Percentiles rank a stretch among this genome's conserved stretches.
phyloP scores from a whole-genome alignment of 2,329 filamentous ascomycete species.

The Aspergillus melleus region DNA sequence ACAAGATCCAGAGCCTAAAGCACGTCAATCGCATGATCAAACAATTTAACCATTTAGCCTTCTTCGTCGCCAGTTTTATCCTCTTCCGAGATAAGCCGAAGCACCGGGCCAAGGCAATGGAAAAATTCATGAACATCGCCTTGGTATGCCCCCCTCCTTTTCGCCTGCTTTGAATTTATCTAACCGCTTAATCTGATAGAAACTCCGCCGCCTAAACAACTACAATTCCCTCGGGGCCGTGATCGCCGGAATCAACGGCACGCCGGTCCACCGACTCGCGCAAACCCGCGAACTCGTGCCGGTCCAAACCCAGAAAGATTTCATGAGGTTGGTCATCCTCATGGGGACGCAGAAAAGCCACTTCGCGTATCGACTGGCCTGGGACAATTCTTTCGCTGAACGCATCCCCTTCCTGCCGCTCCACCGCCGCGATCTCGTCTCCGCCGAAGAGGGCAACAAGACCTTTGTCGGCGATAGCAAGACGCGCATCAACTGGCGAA shows the following conservation, averaged over 20 bases:
- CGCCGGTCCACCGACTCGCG: slow-evolving; percentile 76
- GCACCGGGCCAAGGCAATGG: slow-evolving; percentile 84
- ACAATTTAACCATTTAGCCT: slow-evolving; percentile 84
- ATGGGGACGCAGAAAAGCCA: slow-evolving; percentile 94
- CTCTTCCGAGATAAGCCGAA: slow-evolving; percentile 93
- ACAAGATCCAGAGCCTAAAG: slow-evolving; percentile 68
- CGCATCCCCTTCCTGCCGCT: slow-evolving; percentile 92
- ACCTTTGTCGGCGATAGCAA: slow-evolving; percentile 76
- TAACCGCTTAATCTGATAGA: slow-evolving; percentile 42
- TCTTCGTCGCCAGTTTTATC: slow-evolving; percentile 80
- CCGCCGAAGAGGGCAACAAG: slow-evolving; percentile 86
- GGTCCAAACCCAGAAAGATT: slow-evolving; percentile 72
- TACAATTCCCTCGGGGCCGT: slow-evolving; percentile 96
- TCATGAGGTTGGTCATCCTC: slow-evolving; percentile 81
- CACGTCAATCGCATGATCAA: slow-evolving; percentile 94
- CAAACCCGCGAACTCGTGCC: slow-evolving; percentile 78
- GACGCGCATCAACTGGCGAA: slow-evolving; percentile 92
- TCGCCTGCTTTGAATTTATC: neutral
- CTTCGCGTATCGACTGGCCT: slow-evolving; percentile 92
- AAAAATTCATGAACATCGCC: slow-evolving; percentile 94
- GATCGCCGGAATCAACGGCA: slow-evolving; percentile 86
- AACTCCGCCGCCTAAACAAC: slow-evolving; percentile 88
- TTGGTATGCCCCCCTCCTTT: slow-evolving; percentile 36
- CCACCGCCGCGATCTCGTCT: slow-evolving; percentile 84
- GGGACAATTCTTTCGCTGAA: slow-evolving; percentile 90